phyloP scores from a whole-genome alignment of 352 stramenopile species.

The Phytophthora vignae region DNA sequence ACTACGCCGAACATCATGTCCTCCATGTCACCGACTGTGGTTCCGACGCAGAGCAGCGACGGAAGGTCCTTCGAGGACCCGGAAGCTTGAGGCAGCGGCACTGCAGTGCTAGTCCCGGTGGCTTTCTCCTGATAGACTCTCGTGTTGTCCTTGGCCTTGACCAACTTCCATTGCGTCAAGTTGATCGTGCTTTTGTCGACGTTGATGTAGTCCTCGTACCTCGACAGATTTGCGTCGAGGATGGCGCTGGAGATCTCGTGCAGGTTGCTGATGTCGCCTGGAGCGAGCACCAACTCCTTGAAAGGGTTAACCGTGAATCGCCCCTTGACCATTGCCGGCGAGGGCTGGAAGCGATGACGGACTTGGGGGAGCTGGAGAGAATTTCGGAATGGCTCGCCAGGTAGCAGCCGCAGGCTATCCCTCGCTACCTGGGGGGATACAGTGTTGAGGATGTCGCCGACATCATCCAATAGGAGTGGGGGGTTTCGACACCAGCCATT shows the following conservation, averaged over 20 bases:
- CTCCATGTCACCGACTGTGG: constrained; percentile 39
- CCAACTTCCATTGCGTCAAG: constrained; percentile 39
- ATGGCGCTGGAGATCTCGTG: constrained; percentile 38
- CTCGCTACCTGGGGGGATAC: constrained; percentile 1
- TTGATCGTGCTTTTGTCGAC: constrained; percentile 30
- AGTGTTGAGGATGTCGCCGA: background rate
- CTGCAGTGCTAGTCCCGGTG: constrained; percentile 2
- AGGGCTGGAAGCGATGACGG: background rate
- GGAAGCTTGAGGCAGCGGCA: constrained; percentile 21
- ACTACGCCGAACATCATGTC: constrained; percentile 51
- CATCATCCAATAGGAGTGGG: background rate
- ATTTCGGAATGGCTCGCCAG: constrained; percentile 20
- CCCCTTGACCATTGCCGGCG: constrained; percentile 37
- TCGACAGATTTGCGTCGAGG: constrained; percentile 37
- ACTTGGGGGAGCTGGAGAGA: constrained; percentile 26
- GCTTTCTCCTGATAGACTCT: constrained; percentile 34
- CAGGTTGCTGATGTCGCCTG: constrained; percentile 31
- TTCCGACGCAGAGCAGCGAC: constrained; percentile 47
- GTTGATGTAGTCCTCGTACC: constrained; percentile 42
- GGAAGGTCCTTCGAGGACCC: constrained; percentile 29
- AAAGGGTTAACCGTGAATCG: constrained; percentile 53
- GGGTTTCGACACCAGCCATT: background rate
- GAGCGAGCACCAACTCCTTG: constrained; percentile 33
- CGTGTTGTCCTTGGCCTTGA: constrained; percentile 39
- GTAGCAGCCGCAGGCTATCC: background rate